Evolutionary conservation across 352 stramenopile genomes (phyloP).

Genomic region (Phytophthora cryptogea): DNA sequence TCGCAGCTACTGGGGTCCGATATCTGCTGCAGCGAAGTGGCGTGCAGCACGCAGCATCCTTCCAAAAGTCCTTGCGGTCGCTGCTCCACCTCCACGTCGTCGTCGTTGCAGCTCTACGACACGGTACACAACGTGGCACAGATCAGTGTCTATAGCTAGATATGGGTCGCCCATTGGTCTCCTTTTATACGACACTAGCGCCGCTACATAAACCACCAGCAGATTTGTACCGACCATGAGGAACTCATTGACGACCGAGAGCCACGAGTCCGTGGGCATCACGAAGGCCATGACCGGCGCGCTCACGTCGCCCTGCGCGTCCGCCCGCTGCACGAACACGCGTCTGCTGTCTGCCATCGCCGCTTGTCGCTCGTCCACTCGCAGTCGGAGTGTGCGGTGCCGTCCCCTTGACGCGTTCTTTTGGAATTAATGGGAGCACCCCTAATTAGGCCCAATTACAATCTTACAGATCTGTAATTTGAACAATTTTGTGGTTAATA

Average conservation of each 20-base stretch:
- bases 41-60: constrained; percentile 60
- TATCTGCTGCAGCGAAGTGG: constrained; percentile 48
- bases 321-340: constrained; percentile 74
- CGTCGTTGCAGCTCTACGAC: constrained; percentile 69
- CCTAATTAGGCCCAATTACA: too few relatives aligned
- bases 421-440: background rate
- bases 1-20: constrained; percentile 45
- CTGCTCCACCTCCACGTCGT: constrained; percentile 71
- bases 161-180: background rate
- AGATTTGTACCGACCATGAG: constrained; percentile 57
- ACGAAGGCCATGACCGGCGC: constrained; percentile 69
- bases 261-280: constrained; percentile 61
- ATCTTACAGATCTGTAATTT: too few relatives aligned
- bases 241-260: constrained; percentile 75
- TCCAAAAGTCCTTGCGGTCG: constrained; percentile 60
- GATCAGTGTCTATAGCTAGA: constrained; percentile 4
- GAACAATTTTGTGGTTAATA: too few relatives aligned
- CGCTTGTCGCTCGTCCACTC: constrained; percentile 20
- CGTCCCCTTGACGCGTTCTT: constrained; percentile 15
- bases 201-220: background rate
- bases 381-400: constrained; percentile 14
- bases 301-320: constrained; percentile 28
- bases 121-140: constrained; percentile 13
- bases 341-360: constrained; percentile 57
- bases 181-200: constrained; percentile 6